Evolutionary conservation across 305 asterid genomes (phyloP).

Genomic region (Andrographis paniculata): DNA sequence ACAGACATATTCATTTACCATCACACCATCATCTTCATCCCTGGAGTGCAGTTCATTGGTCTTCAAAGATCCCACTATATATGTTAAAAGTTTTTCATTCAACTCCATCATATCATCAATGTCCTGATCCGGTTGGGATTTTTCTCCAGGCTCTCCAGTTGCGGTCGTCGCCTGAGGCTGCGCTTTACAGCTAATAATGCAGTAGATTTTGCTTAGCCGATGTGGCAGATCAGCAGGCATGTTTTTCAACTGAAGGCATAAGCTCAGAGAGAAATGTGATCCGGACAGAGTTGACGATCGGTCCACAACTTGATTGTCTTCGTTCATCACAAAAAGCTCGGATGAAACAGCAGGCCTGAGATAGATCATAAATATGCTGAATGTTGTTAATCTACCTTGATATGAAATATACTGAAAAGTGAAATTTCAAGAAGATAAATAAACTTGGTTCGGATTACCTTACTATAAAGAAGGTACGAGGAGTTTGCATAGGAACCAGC

Average conservation of each 20-base stretch:
- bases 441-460: conserved; percentile 36
- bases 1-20: conserved; percentile 31
- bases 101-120: conserved; percentile 34
- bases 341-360: conserved; percentile 58
- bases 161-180: conserved; percentile 19
- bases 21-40: conserved; percentile 16
- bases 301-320: conserved; percentile 39
- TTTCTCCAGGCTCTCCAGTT: conserved; percentile 18
- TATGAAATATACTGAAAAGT: too few relatives aligned
- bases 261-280: conserved; percentile 38
- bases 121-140: conserved; percentile 27
- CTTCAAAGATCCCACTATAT: conserved; percentile 30
- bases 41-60: conserved; percentile 13
- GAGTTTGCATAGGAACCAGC: conserved; percentile 58
- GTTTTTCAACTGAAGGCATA: conserved; percentile 65
- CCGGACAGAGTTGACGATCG: conserved; percentile 44
- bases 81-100: conserved; percentile 39
- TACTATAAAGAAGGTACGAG: conserved; percentile 53
- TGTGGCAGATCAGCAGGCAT: conserved; percentile 23
- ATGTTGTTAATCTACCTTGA: too few relatives aligned
- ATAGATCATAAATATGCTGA: too few relatives aligned
- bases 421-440: conserved; percentile 8
- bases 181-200: conserved; percentile 45
- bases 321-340: conserved; percentile 58
- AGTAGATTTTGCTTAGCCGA: conserved; percentile 35